These are phyloP conservation scores for Metschnikowia bowlesiae DNA, from an alignment of 805 yeast species.

Conservation along the genomic window DNA sequence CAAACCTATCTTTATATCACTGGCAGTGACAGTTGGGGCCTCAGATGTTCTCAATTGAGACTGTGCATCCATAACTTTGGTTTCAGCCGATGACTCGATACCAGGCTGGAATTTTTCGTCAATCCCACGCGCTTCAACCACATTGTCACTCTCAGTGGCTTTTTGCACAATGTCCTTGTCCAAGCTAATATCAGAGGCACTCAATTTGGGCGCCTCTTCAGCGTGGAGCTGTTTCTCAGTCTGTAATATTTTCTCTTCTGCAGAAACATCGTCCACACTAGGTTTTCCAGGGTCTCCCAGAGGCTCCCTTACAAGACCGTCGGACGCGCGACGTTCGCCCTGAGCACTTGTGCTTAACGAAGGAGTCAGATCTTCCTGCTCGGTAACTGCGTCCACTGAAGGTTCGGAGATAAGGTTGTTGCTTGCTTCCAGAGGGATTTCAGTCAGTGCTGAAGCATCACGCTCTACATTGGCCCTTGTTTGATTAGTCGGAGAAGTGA, in stretches of 20 bases:
- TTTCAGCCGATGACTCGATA: constrained; percentile 5
- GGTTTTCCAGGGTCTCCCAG: neutral
- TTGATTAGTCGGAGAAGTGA: neutral
- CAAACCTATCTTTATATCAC: neutral
- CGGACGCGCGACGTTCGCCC: neutral
- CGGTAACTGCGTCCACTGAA: neutral
- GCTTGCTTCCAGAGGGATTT: neutral
- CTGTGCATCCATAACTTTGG: constrained; percentile 18
- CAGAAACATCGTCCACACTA: constrained; percentile 15
- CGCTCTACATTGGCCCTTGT: neutral
- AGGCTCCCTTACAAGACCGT: no score
- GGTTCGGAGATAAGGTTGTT: neutral
- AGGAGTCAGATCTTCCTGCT: neutral
- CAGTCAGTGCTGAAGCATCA: neutral
- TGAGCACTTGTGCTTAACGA: neutral
- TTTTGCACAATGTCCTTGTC: neutral
- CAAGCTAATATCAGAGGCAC: constrained; percentile 6
- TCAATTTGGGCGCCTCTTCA: constrained; percentile 5
- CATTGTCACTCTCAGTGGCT: neutral
- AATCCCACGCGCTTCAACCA: neutral
- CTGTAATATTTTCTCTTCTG: constrained; percentile 11
- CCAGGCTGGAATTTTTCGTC: neutral
- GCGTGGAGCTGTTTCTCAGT: constrained; percentile 4
- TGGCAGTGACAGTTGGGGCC: constrained; percentile 1
- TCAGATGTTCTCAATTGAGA: constrained; percentile 12